phyloP scores from a whole-genome alignment of 2,329 filamentous ascomycete genomes.

The Drechslerella coelobrocha region DNA sequence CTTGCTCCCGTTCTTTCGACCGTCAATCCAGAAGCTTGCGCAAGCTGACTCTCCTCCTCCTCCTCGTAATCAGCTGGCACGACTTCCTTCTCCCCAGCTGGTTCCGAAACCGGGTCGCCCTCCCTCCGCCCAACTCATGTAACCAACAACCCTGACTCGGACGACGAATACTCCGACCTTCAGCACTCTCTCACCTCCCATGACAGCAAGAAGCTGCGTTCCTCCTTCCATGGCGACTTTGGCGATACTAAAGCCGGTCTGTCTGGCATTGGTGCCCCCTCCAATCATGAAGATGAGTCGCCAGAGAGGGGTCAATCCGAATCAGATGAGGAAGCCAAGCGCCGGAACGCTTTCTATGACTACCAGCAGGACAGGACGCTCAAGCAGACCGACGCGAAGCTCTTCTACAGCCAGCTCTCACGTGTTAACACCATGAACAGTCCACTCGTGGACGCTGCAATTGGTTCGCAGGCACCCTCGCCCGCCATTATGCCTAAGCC shows the following conservation, averaged over 20 bases:
- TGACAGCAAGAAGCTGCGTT: conserved; percentile 12
- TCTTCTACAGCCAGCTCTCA: conserved; percentile 79
- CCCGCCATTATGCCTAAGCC: conserved; percentile 59
- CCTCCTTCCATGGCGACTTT: conserved; percentile 6
- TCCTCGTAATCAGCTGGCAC: conserved; percentile 43
- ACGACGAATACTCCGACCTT: conserved; percentile 43
- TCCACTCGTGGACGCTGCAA: conserved; percentile 39
- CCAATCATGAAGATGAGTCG: conserved; percentile 24
- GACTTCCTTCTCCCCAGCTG: conserved; percentile 47
- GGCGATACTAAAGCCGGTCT: background rate
- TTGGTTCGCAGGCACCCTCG: conserved; percentile 23
- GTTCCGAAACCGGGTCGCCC: conserved; percentile 46
- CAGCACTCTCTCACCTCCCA: conserved; percentile 44
- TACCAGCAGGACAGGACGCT: conserved; percentile 91
- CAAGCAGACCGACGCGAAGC: conserved; percentile 90
- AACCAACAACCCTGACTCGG: conserved; percentile 48
- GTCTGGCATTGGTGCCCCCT: conserved; percentile 7
- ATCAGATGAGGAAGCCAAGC: conserved; percentile 57
- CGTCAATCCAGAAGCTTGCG: background rate
- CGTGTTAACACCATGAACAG: conserved; percentile 57
- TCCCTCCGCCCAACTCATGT: conserved; percentile 50
- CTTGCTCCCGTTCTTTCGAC: too few relatives aligned
- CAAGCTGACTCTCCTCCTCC: too few relatives aligned
- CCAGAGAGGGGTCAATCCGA: conserved; percentile 36
- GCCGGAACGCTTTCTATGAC: conserved; percentile 87